A percentile compares a stretch with the other conserved stretches of the same genome.
Evolutionary conservation across 192 early-diverging fungal species (phyloP).

Genomic region (Geosiphon pyriformis): DNA sequence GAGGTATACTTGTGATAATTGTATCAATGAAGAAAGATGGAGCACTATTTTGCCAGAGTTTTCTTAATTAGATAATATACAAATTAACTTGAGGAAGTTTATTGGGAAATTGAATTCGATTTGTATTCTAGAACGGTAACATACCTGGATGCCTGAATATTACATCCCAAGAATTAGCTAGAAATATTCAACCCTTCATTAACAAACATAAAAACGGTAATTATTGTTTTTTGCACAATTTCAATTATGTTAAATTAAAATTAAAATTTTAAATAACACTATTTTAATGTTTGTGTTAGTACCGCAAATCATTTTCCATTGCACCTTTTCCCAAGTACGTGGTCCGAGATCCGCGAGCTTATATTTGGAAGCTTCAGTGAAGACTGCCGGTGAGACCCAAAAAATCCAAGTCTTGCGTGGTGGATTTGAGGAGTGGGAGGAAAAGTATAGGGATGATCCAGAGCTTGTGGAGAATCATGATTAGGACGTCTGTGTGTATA

Average conservation of each 20-base stretch:
- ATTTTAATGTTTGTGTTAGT: constrained; percentile 26
- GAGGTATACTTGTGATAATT: no score
- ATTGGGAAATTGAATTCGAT: no score
- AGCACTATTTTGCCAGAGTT: not conserved
- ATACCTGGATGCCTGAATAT: constrained; percentile 75
- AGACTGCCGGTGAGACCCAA: constrained; percentile 33
- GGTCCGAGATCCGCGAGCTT: constrained; percentile 69
- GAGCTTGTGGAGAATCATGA: constrained; percentile 57
- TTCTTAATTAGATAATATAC: not conserved
- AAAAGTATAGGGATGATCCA: constrained; percentile 47
- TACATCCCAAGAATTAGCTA: constrained; percentile 57
- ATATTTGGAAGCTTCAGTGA: constrained; percentile 42
- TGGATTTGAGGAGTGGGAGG: constrained; percentile 64
- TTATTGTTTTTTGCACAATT: not conserved
- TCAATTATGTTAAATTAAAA: not conserved
- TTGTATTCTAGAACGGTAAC: constrained; percentile 59
- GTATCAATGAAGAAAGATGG: not conserved
- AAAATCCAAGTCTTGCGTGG: constrained; percentile 55
- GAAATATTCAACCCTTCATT: constrained; percentile 37
- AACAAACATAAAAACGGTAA: constrained; percentile 39
- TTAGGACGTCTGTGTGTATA: constrained; percentile 41
- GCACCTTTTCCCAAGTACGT: constrained; percentile 78
- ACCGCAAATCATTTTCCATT: constrained; percentile 77
- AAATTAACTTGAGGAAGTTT: not conserved
- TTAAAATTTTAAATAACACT: not conserved